phyloP scores from a whole-genome alignment of 2,329 filamentous ascomycete genomes.

The Colletotrichum agaves region DNA sequence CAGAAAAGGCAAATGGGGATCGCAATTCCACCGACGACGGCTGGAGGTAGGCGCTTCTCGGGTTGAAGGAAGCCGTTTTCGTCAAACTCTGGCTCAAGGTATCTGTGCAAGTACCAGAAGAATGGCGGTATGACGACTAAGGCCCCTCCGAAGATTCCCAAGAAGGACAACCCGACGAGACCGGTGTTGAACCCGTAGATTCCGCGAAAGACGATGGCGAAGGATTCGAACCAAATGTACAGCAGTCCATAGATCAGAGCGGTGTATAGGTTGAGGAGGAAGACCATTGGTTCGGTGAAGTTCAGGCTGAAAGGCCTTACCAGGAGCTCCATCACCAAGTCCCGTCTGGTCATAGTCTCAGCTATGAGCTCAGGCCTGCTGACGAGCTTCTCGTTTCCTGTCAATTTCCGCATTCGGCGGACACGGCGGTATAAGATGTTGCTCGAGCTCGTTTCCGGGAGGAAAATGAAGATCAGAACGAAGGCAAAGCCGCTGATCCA shows the following conservation, averaged over 20 bases:
- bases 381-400: constrained; percentile 27
- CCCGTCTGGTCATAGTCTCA: constrained; percentile 35
- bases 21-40: constrained; percentile 63
- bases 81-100: constrained; percentile 37
- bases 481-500: constrained; percentile 39
- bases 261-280: constrained; percentile 51
- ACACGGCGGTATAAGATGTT: constrained; percentile 41
- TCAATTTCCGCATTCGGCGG: constrained; percentile 35
- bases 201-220: constrained; percentile 54
- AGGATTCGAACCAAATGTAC: constrained; percentile 70
- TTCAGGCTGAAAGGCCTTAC: constrained; percentile 46
- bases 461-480: constrained; percentile 40
- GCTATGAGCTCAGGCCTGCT: constrained; percentile 29
- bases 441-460: constrained; percentile 41
- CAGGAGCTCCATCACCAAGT: constrained; percentile 40
- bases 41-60: constrained; percentile 39
- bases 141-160: constrained; percentile 68
- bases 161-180: constrained; percentile 69
- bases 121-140: constrained; percentile 59
- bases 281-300: constrained; percentile 48
- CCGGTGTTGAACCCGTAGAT: constrained; percentile 60
- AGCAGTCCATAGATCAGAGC: constrained; percentile 63
- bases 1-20: constrained; percentile 76
- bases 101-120: constrained; percentile 32
- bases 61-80: constrained; percentile 35